Conservation (phyloP, 176 grass and related monocot genomes). For the Calamus simplicifolius region DNA sequence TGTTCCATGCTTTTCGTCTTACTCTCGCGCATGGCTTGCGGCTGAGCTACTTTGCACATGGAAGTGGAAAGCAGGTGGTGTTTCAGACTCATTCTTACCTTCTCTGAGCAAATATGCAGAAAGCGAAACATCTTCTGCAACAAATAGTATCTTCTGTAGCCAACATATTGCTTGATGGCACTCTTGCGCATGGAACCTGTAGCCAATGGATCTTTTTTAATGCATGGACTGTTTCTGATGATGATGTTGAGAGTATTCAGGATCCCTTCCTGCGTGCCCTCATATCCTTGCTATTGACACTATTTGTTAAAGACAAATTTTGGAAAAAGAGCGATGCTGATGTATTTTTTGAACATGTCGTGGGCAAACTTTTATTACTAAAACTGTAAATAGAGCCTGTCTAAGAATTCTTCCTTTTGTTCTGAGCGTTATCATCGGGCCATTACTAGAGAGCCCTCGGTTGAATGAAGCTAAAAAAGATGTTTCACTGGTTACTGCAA, state of each 20-base stretch:
- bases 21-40: slow-evolving; percentile 72
- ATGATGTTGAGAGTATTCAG: slow-evolving; percentile 59
- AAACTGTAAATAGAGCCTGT: slow-evolving; percentile 37
- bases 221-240: slow-evolving; percentile 54
- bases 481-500: background rate
- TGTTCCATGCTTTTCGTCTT: slow-evolving; percentile 21
- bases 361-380: slow-evolving; percentile 36
- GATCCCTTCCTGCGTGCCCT: slow-evolving; percentile 64
- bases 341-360: slow-evolving; percentile 49
- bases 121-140: slow-evolving; percentile 26
- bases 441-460: slow-evolving; percentile 28
- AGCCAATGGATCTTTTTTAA: slow-evolving; percentile 70
- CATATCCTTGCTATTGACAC: slow-evolving; percentile 46
- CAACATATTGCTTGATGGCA: slow-evolving; percentile 50
- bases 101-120: slow-evolving; percentile 53
- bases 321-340: slow-evolving; percentile 43
- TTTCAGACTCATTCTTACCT: slow-evolving; percentile 54
- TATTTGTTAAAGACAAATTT: slow-evolving; percentile 32
- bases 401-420: slow-evolving; percentile 56
- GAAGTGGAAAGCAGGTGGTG: slow-evolving; percentile 58
- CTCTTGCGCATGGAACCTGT: slow-evolving; percentile 33
- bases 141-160: slow-evolving; percentile 31
- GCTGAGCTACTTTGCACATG: slow-evolving; percentile 78
- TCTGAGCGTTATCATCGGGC: slow-evolving; percentile 44
- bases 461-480: slow-evolving; percentile 12